Conservation (phyloP, 2,329 filamentous ascomycete genomes). For the Apiospora saccharicola region DNA sequence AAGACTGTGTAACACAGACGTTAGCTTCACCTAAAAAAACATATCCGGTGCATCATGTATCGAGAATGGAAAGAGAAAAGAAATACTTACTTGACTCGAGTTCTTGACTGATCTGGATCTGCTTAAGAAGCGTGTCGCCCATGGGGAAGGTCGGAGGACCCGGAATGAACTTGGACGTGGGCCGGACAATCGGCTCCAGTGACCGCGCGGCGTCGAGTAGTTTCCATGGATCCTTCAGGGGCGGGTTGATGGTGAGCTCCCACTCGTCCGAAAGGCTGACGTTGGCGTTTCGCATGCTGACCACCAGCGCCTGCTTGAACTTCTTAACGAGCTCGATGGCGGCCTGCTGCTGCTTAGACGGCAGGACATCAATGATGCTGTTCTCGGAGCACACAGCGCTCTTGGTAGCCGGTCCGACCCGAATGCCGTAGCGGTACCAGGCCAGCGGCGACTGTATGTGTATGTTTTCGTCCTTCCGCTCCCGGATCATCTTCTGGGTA, state of each 20-base stretch:
- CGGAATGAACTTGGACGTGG: slow-evolving; percentile 34
- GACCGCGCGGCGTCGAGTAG: neutral
- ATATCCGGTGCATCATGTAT: neutral
- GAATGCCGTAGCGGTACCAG: slow-evolving; percentile 23
- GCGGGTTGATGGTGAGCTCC: neutral
- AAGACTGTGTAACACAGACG: slow-evolving; percentile 23
- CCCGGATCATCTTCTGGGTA: slow-evolving; percentile 40
- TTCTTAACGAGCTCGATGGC: neutral
- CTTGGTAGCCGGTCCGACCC: neutral
- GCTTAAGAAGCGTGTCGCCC: slow-evolving; percentile 49
- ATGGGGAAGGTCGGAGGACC: slow-evolving; percentile 46
- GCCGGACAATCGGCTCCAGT: slow-evolving; percentile 32
- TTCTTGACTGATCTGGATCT: slow-evolving; percentile 36
- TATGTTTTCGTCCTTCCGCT: slow-evolving; percentile 40
- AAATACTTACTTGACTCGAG: slow-evolving; percentile 37
- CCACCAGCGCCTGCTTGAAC: slow-evolving; percentile 18
- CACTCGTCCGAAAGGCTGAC: neutral
- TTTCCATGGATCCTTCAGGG: neutral
- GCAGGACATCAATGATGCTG: slow-evolving; percentile 9
- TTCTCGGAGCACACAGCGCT: neutral
- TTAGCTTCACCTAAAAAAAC: neutral
- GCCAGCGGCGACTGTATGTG: slow-evolving; percentile 25
- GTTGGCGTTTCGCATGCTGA: neutral
- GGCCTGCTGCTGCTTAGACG: slow-evolving; percentile 5
- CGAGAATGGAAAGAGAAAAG: neutral